Conservation (phyloP, 371 early-diverging fungal species). For the Vairimorpha ceranae region DNA sequence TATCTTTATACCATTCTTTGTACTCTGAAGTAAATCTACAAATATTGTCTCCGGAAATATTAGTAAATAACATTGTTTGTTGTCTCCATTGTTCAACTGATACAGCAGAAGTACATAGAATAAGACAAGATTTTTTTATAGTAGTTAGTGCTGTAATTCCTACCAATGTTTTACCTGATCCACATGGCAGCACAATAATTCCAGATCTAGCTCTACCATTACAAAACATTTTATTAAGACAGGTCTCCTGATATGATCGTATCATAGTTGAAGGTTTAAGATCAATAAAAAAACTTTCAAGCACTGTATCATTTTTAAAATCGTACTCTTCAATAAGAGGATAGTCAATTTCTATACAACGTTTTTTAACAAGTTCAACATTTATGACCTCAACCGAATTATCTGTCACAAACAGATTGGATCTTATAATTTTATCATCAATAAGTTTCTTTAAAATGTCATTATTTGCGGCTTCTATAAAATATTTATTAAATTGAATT, state of each 20-base stretch:
- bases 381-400: constrained; percentile 62
- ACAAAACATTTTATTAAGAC: constrained; percentile 97
- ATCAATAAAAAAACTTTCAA: constrained; percentile 81
- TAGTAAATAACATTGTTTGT: constrained; percentile 87
- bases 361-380: constrained; percentile 73
- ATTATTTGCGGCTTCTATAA: constrained; percentile 74
- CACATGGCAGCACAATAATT: constrained; percentile 97
- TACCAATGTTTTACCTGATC: constrained; percentile 96
- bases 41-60: constrained; percentile 77
- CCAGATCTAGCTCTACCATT: constrained; percentile 90
- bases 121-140: constrained; percentile 85
- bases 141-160: constrained; percentile 98
- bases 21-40: constrained; percentile 88
- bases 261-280: constrained; percentile 86
- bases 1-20: constrained; percentile 70
- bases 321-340: constrained; percentile 98
- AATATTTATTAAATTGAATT: constrained; percentile 83
- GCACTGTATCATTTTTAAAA: constrained; percentile 76
- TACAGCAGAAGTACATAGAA: constrained; percentile 86
- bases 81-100: constrained; percentile 97
- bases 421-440: constrained; percentile 71
- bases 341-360: constrained; percentile 85
- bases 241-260: constrained; percentile 94
- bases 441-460: constrained; percentile 74
- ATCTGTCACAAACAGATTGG: constrained; percentile 59